These are phyloP conservation scores for Phytophthora pisi DNA, from an alignment of 352 stramenopile species.

Conservation along the genomic window DNA sequence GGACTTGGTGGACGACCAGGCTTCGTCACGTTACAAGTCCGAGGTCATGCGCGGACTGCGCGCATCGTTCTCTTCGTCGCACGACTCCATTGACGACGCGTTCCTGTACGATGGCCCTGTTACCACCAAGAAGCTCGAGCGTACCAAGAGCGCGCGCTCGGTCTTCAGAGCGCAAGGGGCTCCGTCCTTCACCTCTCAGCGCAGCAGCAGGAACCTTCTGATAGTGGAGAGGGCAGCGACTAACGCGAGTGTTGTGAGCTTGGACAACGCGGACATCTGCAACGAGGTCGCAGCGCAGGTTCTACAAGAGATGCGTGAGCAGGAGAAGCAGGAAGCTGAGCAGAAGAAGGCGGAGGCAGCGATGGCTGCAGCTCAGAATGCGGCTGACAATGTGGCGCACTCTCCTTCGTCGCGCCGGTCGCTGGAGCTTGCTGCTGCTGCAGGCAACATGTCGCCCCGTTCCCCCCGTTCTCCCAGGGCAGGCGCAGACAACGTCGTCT, in stretches of 20 bases:
- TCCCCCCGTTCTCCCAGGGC: constrained; percentile 21
- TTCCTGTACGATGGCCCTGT: constrained; percentile 43
- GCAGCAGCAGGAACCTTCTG: constrained; percentile 24
- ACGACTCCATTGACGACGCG: constrained; percentile 79
- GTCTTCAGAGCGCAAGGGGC: constrained; percentile 10
- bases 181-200: constrained; percentile 25
- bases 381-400: constrained; percentile 27
- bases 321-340: constrained; percentile 50
- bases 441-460: constrained; percentile 10
- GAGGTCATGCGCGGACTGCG: constrained; percentile 49
- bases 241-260: constrained; percentile 34
- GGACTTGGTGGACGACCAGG: constrained; percentile 29
- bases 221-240: constrained; percentile 22
- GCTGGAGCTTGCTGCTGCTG: constrained; percentile 22
- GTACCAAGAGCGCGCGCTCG: constrained; percentile 15
- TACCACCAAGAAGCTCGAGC: constrained; percentile 27
- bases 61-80: constrained; percentile 62
- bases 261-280: constrained; percentile 35
- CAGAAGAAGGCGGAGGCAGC: constrained; percentile 29
- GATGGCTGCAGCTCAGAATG: constrained; percentile 4
- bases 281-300: constrained; percentile 56
- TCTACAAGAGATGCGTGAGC: constrained; percentile 51
- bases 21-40: constrained; percentile 47
- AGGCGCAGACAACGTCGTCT: constrained; percentile 38
- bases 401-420: constrained; percentile 27